Conservation (phyloP, 257 asterid species). For the Nicotiana sylvestris region DNA sequence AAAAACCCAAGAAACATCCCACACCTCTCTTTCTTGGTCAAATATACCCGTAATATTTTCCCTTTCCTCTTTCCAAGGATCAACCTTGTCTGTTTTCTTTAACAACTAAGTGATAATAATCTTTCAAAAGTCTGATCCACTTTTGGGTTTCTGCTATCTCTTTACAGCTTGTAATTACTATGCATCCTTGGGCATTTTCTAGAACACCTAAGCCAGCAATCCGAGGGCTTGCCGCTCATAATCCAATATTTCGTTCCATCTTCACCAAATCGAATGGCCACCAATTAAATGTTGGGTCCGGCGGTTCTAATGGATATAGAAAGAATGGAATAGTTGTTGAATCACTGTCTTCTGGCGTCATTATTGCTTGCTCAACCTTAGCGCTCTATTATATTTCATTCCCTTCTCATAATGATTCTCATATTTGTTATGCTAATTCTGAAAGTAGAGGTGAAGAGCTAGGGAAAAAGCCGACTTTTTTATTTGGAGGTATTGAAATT, state of each 20-base stretch:
- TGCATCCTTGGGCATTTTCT: constrained; percentile 54
- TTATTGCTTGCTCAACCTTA: constrained; percentile 40
- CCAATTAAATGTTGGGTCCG: background rate
- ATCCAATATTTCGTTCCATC: constrained; percentile 19
- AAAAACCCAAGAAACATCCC: constrained; percentile 11
- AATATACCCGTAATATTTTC: constrained; percentile 21
- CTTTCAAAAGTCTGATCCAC: background rate
- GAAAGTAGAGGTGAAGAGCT: constrained; percentile 32
- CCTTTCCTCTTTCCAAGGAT: constrained; percentile 15
- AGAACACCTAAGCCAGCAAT: constrained; percentile 33
- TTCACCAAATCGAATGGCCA: constrained; percentile 19
- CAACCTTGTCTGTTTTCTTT: background rate
- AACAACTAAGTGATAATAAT: background rate
- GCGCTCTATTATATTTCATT: constrained; percentile 39
- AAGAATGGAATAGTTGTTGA: constrained; percentile 20
- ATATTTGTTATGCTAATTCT: constrained; percentile 59
- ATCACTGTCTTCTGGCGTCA: constrained; percentile 32
- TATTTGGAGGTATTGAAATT: constrained; percentile 49
- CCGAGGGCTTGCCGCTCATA: constrained; percentile 28
- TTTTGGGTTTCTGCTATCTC: background rate
- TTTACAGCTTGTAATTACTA: constrained; percentile 19
- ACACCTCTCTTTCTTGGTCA: constrained; percentile 32
- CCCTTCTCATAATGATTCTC: constrained; percentile 22
- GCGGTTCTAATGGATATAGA: constrained; percentile 17
- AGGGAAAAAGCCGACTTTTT: constrained; percentile 36